A percentile compares a stretch with the other conserved stretches of the same genome.
Conservation (phyloP, 2,329 filamentous ascomycete species). For the Talaromyces sp. region DNA sequence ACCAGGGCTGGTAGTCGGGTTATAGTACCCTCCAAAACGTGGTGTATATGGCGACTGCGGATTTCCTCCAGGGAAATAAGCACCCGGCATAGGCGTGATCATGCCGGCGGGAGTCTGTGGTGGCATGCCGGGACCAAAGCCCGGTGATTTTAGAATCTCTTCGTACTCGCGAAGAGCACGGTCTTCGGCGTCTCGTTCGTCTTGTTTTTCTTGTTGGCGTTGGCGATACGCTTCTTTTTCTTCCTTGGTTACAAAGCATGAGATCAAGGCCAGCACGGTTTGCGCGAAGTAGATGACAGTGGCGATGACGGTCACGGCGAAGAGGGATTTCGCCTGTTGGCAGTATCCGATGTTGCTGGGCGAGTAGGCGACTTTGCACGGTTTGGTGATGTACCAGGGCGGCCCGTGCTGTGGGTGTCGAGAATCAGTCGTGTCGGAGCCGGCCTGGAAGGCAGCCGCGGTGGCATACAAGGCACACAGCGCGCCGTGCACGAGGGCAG, state of each 20-base stretch:
- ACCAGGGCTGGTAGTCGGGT: neutral
- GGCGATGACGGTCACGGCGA: constrained; percentile 52
- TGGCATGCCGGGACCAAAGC: constrained; percentile 24
- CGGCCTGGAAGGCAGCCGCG: constrained; percentile 51
- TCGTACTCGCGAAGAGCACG: constrained; percentile 17
- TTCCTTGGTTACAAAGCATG: constrained; percentile 39
- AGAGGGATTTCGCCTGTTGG: constrained; percentile 55
- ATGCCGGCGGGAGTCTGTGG: constrained; percentile 16
- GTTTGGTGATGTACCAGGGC: constrained; percentile 62
- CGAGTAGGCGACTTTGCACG: constrained; percentile 48
- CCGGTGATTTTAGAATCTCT: constrained; percentile 35
- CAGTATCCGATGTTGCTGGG: constrained; percentile 50
- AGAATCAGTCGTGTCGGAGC: constrained; percentile 55
- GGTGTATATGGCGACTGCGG: neutral
- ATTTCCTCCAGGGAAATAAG: neutral
- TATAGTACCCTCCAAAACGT: neutral
- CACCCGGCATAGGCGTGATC: neutral
- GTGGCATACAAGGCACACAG: constrained; percentile 52
- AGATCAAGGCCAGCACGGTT: constrained; percentile 44
- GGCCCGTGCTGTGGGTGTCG: constrained; percentile 49
- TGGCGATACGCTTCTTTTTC: constrained; percentile 30
- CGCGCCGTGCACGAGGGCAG: constrained; percentile 47
- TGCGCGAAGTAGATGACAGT: constrained; percentile 49
- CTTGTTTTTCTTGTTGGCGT: constrained; percentile 30
- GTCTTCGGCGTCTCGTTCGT: constrained; percentile 37